A percentile compares a stretch with the other conserved stretches of the same genome.
Evolutionary conservation across 345 rosid genomes (phyloP).

Genomic region (Populus ilicifolia): DNA sequence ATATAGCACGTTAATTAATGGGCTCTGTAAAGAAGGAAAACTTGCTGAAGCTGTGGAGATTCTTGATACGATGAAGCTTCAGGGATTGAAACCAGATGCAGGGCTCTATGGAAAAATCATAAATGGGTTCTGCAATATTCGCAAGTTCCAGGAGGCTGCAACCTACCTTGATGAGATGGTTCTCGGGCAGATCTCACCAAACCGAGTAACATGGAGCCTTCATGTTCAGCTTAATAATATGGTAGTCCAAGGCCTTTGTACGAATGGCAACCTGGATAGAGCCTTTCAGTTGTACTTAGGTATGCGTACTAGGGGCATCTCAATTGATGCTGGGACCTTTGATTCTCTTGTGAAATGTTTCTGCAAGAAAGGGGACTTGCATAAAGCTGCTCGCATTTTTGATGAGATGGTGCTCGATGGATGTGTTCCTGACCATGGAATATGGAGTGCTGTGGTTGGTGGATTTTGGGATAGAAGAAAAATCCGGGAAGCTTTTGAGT

Average conservation of each 20-base stretch:
- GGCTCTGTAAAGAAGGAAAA: slow-evolving; percentile 74
- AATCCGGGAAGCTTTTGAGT: slow-evolving; percentile 18
- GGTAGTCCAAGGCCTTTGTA: slow-evolving; percentile 59
- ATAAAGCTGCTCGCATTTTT: slow-evolving; percentile 56
- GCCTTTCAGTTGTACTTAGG: slow-evolving; percentile 58
- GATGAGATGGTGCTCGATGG: slow-evolving; percentile 72
- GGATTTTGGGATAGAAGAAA: slow-evolving; percentile 38
- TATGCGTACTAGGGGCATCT: slow-evolving; percentile 67
- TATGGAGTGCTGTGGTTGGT: slow-evolving; percentile 45
- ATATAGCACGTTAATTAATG: slow-evolving; percentile 58
- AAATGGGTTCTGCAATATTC: slow-evolving; percentile 44
- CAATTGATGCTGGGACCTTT: slow-evolving; percentile 42
- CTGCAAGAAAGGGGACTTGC: slow-evolving; percentile 51
- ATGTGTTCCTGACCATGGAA: slow-evolving; percentile 49
- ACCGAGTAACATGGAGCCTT: slow-evolving; percentile 67
- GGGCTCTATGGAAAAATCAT: slow-evolving; percentile 75
- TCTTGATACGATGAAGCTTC: slow-evolving; percentile 88
- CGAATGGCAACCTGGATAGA: slow-evolving; percentile 35
- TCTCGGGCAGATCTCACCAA: slow-evolving; percentile 55
- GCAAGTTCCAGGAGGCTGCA: slow-evolving; percentile 73
- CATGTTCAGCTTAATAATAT: slow-evolving; percentile 61
- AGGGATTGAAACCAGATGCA: slow-evolving; percentile 81
- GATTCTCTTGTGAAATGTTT: slow-evolving; percentile 47
- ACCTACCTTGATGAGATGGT: slow-evolving; percentile 85
- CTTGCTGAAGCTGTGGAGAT: slow-evolving; percentile 62